Evolutionary conservation across 805 yeast species (phyloP).

Genomic region (Candida ipomoeae): DNA sequence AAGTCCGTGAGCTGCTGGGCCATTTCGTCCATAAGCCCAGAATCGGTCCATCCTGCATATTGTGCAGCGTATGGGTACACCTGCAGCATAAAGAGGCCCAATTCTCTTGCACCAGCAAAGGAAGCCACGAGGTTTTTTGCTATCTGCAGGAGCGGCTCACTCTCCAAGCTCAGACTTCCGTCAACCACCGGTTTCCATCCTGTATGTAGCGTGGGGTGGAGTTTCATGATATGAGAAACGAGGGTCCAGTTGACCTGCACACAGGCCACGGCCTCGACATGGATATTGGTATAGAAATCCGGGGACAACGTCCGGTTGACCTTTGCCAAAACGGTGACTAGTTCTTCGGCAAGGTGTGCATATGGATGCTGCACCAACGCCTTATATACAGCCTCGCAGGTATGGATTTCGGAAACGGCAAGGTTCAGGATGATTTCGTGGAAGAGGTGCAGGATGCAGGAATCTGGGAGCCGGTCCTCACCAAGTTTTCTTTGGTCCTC

Average conservation of each 20-base stretch:
- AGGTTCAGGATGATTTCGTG: conserved; percentile 25
- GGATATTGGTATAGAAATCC: conserved; percentile 43
- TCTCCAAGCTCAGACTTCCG: background rate
- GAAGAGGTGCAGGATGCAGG: conserved; percentile 19
- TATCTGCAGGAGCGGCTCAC: conserved; percentile 10
- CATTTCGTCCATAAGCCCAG: conserved; percentile 31
- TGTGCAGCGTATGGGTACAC: conserved; percentile 39
- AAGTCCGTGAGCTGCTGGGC: conserved; percentile 40
- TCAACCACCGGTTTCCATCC: conserved; percentile 33
- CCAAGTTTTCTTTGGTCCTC: background rate
- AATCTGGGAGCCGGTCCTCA: background rate
- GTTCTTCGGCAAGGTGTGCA: conserved; percentile 36
- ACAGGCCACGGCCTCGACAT: conserved; percentile 25
- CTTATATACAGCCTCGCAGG: conserved; percentile 49
- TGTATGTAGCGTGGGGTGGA: conserved; percentile 58
- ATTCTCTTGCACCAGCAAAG: conserved; percentile 55
- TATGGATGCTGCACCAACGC: conserved; percentile 32
- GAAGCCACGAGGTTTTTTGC: conserved; percentile 40
- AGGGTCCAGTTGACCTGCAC: conserved; percentile 39
- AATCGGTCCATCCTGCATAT: conserved; percentile 22
- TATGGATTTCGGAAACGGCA: conserved; percentile 30
- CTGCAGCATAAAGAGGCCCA: conserved; percentile 40
- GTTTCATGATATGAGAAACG: conserved; percentile 43
- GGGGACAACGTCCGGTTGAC: conserved; percentile 53
- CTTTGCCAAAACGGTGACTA: conserved; percentile 45